A percentile compares a stretch with the other conserved stretches of the same genome.
Conservation (phyloP, 768 basidiomycete species). For the Coprinopsis sp. region DNA sequence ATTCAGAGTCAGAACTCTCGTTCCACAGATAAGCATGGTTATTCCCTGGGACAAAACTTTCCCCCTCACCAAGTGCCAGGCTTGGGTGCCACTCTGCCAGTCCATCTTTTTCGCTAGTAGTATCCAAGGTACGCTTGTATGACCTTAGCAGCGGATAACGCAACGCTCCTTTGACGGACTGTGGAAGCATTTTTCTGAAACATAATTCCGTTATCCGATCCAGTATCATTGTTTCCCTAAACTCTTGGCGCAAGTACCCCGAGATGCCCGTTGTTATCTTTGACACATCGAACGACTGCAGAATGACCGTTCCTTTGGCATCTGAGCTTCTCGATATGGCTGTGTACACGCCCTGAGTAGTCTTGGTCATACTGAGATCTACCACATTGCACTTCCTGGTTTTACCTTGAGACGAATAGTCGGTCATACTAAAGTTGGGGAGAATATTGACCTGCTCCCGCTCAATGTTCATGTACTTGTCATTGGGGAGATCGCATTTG, state of each 20-base stretch:
- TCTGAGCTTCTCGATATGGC: slow-evolving; percentile 21
- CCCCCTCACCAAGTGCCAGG: not conserved
- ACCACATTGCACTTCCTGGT: slow-evolving; percentile 23
- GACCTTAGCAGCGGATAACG: slow-evolving; percentile 15
- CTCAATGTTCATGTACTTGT: slow-evolving; percentile 11
- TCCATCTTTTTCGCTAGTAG: no score
- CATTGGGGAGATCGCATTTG: slow-evolving; percentile 15
- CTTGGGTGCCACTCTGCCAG: not conserved
- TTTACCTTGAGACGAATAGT: no score
- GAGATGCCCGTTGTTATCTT: slow-evolving; percentile 17
- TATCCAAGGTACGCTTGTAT: slow-evolving; percentile 3
- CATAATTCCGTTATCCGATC: slow-evolving; percentile 22
- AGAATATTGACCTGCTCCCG: slow-evolving; percentile 21
- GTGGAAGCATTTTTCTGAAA: slow-evolving; percentile 10
- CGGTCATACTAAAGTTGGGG: slow-evolving; percentile 29
- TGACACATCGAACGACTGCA: slow-evolving; percentile 19
- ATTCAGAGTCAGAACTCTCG: not conserved
- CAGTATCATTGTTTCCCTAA: slow-evolving; percentile 25
- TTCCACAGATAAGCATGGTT: no score
- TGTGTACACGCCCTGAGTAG: slow-evolving; percentile 21
- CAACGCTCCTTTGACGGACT: slow-evolving; percentile 9
- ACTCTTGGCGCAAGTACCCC: slow-evolving; percentile 19
- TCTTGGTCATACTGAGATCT: slow-evolving; percentile 17
- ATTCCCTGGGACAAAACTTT: slow-evolving; percentile 2
- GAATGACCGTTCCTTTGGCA: slow-evolving; percentile 22